These are phyloP conservation scores for Madurella mycetomatis DNA, from an alignment of 2,329 filamentous ascomycete genomes.

Conservation along the genomic window DNA sequence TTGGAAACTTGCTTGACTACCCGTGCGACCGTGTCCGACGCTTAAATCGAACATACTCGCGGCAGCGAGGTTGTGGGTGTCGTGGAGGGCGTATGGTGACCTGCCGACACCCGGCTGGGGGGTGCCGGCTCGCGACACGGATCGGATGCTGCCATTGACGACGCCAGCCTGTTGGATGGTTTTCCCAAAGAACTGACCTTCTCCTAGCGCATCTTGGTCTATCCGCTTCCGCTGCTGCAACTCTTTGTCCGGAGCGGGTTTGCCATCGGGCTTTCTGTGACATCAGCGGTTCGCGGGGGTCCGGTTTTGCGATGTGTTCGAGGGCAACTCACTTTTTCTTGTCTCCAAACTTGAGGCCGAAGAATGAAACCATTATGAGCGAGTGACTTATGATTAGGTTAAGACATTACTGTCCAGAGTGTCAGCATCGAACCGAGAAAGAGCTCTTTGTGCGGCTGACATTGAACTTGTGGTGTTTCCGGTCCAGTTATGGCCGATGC, in stretches of 20 bases:
- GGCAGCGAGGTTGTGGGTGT: constrained; percentile 37
- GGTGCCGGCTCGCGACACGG: constrained; percentile 38
- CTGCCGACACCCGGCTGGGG: constrained; percentile 32
- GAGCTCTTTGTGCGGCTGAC: background rate
- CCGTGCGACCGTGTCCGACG: constrained; percentile 13
- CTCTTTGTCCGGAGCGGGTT: constrained; percentile 14
- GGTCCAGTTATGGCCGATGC: background rate
- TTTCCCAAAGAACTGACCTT: constrained; percentile 36
- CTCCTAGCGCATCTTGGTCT: constrained; percentile 32
- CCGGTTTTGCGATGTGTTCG: background rate
- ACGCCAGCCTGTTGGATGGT: constrained; percentile 33
- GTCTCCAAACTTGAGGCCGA: constrained; percentile 52
- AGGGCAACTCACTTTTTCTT: constrained; percentile 49
- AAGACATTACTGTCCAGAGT: constrained; percentile 17
- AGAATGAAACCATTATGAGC: constrained; percentile 54
- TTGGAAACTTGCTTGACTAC: constrained; percentile 23
- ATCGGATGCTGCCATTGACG: constrained; percentile 29
- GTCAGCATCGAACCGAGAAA: constrained; percentile 5
- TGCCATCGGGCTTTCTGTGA: constrained; percentile 28
- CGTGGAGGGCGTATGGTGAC: constrained; percentile 29
- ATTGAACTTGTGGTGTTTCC: background rate
- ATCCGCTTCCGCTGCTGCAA: constrained; percentile 30
- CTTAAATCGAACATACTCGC: constrained; percentile 45
- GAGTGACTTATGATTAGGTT: constrained; percentile 13
- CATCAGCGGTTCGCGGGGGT: constrained; percentile 18